Base-by-base conservation (phyloP, 2,329 filamentous ascomycete genomes). In the Talaromyces sp. region DNA sequence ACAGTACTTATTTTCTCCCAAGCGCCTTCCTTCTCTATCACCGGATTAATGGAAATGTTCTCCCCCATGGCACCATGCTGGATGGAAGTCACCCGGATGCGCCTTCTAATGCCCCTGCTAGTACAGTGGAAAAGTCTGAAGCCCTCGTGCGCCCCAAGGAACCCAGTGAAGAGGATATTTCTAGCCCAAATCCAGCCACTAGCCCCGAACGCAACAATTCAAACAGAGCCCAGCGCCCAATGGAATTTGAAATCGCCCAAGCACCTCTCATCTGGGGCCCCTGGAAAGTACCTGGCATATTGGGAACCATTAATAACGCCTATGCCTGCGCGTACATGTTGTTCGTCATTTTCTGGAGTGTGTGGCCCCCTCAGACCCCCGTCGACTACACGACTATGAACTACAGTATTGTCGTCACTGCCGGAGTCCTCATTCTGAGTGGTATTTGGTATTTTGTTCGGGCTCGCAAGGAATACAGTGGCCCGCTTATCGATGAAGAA, bases 311-410 rank as follows among this genome's bases (percentile, higher is more conserved):
- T 19, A 85, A 84, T 64, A 86, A 85, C 51, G 62, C 72, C 1
- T 80, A 83, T 45, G 77, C 81, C 1, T 81, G 79, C 59, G 45
- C 72, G 2, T 86, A 84, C 60, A 77, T 80, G 63, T 52, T 80
- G 1, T 77, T 85, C 36, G 72, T 84, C 2, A 75, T 82, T 10
- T 84, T 86, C 66, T 85, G 80, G 74, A 78, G 74, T 19, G 80
- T 84, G 42, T 80, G 76, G 76, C 76, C 76, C 65, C 71, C 74
- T 2, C 60, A 55, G 3, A 70, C 62, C 0, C 66, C 65, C 1
- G 62, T 70, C 0, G 65, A 67, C 4, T 62, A 72, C 0, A 62
- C 66, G 0, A 75, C 68, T 11, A 77, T 80, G 73, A 82, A 82
- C 62, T 82, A 75, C 57, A 77, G 72, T 19, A 65, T 78, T 8